Evolutionary conservation across 164 flowering plant genomes (phyloP).

Genomic region (Macadamia integrifolia): DNA sequence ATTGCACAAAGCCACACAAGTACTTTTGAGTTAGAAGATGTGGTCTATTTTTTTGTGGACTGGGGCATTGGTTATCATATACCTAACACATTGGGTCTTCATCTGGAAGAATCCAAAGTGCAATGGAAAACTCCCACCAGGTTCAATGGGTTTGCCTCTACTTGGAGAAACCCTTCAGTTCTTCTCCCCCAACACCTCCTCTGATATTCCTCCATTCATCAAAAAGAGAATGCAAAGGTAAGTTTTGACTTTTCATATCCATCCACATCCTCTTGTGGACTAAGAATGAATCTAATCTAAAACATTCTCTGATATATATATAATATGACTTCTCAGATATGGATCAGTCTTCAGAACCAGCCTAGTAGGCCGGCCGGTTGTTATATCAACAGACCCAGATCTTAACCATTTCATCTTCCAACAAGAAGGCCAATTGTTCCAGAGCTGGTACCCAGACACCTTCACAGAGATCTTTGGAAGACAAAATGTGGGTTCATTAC

Average conservation of each 20-base stretch:
- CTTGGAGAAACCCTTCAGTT: slow-evolving; percentile 38
- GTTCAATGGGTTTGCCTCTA: slow-evolving; percentile 37
- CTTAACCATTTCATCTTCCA: slow-evolving; percentile 50
- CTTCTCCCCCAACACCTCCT: slow-evolving; percentile 28
- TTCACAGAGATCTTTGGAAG: slow-evolving; percentile 60
- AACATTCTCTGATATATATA: no score
- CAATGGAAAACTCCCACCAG: slow-evolving; percentile 35
- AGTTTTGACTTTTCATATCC: background rate
- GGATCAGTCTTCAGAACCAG: slow-evolving; percentile 57
- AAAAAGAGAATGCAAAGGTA: slow-evolving; percentile 30
- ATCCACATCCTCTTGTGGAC: background rate
- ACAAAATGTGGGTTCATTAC: slow-evolving; percentile 54
- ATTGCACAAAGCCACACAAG: background rate
- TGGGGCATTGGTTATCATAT: slow-evolving; percentile 20
- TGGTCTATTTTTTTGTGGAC: slow-evolving; percentile 16
- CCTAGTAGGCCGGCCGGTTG: slow-evolving; percentile 50
- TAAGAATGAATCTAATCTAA: background rate
- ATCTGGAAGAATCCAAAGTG: slow-evolving; percentile 33
- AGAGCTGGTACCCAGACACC: slow-evolving; percentile 69
- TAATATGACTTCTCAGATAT: slow-evolving; percentile 30
- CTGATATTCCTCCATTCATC: slow-evolving; percentile 33
- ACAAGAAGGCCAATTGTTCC: slow-evolving; percentile 54
- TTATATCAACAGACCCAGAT: slow-evolving; percentile 55
- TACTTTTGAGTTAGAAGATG: slow-evolving; percentile 12
- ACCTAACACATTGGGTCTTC: slow-evolving; percentile 28